Percentiles rank a stretch among this genome's conserved stretches.
phyloP scores from a whole-genome alignment of 331 rosid species.

The Quercus lobata region DNA sequence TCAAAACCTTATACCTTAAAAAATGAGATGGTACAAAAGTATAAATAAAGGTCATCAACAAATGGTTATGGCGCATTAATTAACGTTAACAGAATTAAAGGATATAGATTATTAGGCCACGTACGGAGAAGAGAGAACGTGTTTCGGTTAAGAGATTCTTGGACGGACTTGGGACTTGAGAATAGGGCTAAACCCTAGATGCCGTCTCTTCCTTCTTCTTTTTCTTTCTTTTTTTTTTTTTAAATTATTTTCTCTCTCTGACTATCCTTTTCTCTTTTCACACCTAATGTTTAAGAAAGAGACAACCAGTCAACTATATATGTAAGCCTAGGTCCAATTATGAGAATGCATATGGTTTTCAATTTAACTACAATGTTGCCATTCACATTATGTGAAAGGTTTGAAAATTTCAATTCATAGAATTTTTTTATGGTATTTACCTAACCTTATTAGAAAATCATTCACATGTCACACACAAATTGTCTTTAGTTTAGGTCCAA shows the following conservation, averaged over 20 bases:
- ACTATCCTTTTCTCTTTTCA: too few species aligned
- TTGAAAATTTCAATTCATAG: too few species aligned
- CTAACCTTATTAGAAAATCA: too few species aligned
- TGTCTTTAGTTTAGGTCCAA: too few species aligned
- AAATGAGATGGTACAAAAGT: too few species aligned
- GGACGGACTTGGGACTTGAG: conserved; percentile 16
- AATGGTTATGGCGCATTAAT: neutral
- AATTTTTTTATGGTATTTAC: too few species aligned
- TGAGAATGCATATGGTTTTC: neutral
- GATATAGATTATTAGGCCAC: neutral
- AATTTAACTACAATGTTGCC: conserved; percentile 15
- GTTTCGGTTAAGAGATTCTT: conserved; percentile 35
- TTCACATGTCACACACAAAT: too few species aligned
- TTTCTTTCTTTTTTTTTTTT: too few species aligned
- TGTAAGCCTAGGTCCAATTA: too few species aligned
- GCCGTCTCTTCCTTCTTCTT: neutral
- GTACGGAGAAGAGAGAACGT: conserved; percentile 20
- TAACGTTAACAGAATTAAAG: conserved; percentile 10
- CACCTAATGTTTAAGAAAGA: neutral
- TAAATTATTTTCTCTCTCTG: too few species aligned
- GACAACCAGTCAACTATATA: conserved; percentile 21
- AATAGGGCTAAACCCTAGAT: conserved; percentile 21
- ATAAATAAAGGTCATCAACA: too few species aligned
- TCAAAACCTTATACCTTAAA: too few species aligned
- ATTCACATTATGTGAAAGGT: neutral